phyloP scores from a whole-genome alignment of 805 yeast species.

The Hanseniaspora taiwanica region DNA sequence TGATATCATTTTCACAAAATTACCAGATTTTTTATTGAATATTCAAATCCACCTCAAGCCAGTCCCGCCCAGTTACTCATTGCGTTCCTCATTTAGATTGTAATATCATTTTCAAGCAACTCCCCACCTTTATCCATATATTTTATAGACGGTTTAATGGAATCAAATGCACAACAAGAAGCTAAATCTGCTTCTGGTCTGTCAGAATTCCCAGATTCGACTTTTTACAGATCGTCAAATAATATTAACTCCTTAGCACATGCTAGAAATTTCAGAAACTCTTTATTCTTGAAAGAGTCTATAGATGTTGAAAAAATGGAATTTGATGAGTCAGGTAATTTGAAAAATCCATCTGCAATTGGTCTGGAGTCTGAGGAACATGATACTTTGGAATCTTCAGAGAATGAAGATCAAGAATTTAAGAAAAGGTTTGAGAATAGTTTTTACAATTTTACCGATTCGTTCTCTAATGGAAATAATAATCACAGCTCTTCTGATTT shows the following conservation, averaged over 20 bases:
- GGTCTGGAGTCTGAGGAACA: too few species aligned
- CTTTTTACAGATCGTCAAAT: background rate
- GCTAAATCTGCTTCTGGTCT: background rate
- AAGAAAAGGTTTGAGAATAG: background rate
- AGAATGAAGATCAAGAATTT: background rate
- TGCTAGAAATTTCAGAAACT: slow-evolving; percentile 22
- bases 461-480: background rate
- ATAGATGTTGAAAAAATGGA: slow-evolving; percentile 9
- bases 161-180: background rate
- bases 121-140: too few species aligned
- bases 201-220: background rate
- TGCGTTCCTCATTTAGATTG: too few species aligned
- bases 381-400: too few species aligned
- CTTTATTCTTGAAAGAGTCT: slow-evolving; percentile 18
- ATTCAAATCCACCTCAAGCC: too few species aligned
- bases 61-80: too few species aligned
- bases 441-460: background rate
- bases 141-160: too few species aligned
- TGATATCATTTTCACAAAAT: too few species aligned
- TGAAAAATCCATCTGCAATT: background rate
- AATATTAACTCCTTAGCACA: slow-evolving; percentile 14
- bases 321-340: slow-evolving; percentile 1
- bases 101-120: too few species aligned
- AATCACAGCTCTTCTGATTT: background rate
- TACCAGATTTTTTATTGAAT: too few species aligned